Evolutionary conservation across 495 filamentous ascomycete species (phyloP).

Genomic region (Pyrenula massariospora): DNA sequence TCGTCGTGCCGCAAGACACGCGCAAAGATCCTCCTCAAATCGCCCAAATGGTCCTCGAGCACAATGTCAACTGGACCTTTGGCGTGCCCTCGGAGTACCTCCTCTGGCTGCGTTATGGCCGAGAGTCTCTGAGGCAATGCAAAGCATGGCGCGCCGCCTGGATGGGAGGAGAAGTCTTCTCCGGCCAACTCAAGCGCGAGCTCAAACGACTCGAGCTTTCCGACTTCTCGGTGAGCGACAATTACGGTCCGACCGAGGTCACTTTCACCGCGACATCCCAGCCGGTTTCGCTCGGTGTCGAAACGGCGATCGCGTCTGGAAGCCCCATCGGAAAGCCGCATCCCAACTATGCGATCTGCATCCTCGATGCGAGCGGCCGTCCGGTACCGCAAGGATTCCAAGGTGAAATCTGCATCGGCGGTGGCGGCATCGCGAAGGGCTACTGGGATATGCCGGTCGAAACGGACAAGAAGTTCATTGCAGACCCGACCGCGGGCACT

Average conservation of each 20-base stretch:
- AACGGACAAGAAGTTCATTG: constrained; percentile 12
- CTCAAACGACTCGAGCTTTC: constrained; percentile 1
- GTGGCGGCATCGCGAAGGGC: constrained; percentile 17
- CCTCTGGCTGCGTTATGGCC: constrained; percentile 9
- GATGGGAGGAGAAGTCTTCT: constrained; percentile 8
- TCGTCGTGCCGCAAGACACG: constrained; percentile 9
- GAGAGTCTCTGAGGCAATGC: constrained; percentile 3
- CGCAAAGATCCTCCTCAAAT: constrained; percentile 15
- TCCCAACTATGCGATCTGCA: constrained; percentile 18
- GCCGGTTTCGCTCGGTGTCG: constrained; percentile 4
- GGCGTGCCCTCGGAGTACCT: constrained; percentile 12
- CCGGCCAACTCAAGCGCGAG: not conserved
- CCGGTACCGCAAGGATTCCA: constrained; percentile 16
- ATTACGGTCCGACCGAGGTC: constrained; percentile 1
- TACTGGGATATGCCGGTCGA: constrained; percentile 17
- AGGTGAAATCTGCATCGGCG: constrained; percentile 23
- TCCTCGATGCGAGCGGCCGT: constrained; percentile 17
- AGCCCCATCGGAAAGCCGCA: constrained; percentile 2
- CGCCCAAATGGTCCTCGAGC: constrained; percentile 12
- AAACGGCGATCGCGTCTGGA: constrained; percentile 1
- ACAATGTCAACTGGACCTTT: constrained; percentile 14
- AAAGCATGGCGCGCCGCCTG: not conserved
- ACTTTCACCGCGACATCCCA: constrained; percentile 3
- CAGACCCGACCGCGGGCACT: constrained; percentile 7
- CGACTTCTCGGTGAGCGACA: not conserved